A percentile compares a stretch with the other conserved stretches of the same genome.
These are phyloP conservation scores for Diophrys sp. DNA, from an alignment of 73 alveolate genomes.

Conservation along the genomic window DNA sequence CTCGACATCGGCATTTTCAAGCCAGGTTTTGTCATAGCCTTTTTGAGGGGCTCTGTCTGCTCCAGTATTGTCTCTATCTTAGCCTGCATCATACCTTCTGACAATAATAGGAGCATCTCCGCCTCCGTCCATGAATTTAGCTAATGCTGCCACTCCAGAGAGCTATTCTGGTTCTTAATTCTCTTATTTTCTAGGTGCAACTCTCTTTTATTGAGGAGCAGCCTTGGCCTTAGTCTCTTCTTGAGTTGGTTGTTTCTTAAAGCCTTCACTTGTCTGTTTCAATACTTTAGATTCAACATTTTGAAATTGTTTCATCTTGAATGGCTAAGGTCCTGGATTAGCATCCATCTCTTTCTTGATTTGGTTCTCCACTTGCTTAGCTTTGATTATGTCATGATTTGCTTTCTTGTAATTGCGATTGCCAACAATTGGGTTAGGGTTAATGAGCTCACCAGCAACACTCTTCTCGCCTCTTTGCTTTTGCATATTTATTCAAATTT, in stretches of 20 bases:
- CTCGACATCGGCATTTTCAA: background rate
- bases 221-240: background rate
- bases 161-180: background rate
- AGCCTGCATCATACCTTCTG: slow-evolving; percentile 3
- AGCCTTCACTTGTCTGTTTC: background rate
- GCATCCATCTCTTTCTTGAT: background rate
- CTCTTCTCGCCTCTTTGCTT: background rate
- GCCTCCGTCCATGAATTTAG: background rate
- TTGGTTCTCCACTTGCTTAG: background rate
- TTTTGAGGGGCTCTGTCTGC: background rate
- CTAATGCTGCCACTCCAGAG: background rate
- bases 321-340: background rate
- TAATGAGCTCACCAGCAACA: background rate
- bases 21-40: background rate
- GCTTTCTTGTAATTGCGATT: background rate
- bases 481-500: background rate
- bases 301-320: background rate
- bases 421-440: background rate
- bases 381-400: background rate
- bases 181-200: background rate
- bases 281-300: background rate
- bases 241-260: background rate
- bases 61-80: background rate
- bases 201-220: background rate
- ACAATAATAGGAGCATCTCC: background rate